phyloP scores from a whole-genome alignment of 768 basidiomycete species.

The Lenzites betulinus region DNA sequence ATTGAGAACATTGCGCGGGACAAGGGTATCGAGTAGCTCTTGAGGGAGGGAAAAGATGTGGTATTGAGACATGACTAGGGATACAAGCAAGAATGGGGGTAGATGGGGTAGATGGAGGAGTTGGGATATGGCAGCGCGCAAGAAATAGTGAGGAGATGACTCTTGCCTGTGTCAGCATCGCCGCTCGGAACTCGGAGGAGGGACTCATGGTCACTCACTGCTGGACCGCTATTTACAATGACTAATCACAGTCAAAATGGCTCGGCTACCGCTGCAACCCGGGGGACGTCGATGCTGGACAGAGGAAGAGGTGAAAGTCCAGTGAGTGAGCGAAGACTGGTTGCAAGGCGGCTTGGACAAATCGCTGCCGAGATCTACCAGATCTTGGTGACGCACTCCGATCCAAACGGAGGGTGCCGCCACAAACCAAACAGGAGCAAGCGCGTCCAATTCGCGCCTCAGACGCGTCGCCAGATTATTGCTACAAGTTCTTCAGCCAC shows the following conservation, averaged over 20 bases:
- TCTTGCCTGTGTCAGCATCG: constrained; percentile 10
- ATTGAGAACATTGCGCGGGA: constrained; percentile 62
- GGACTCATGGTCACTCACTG: constrained; percentile 13
- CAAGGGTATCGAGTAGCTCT: constrained; percentile 68
- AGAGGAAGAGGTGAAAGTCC: background rate
- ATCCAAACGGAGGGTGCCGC: background rate
- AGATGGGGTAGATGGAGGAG: background rate
- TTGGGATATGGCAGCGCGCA: background rate
- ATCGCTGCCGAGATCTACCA: background rate
- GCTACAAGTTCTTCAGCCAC: constrained; percentile 1
- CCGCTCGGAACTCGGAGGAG: constrained; percentile 13
- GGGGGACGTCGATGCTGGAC: background rate
- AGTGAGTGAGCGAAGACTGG: too few relatives aligned
- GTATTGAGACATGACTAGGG: constrained; percentile 39
- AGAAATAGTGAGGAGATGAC: constrained; percentile 14
- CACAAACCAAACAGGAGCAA: constrained; percentile 23
- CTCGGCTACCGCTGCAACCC: background rate
- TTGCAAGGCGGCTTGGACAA: background rate
- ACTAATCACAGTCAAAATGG: background rate
- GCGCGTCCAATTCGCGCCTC: constrained; percentile 16
- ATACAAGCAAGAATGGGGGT: constrained; percentile 5
- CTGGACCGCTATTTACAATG: background rate
- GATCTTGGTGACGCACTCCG: constrained; percentile 17
- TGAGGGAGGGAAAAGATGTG: constrained; percentile 74
- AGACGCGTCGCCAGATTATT: constrained; percentile 1